Conservation (phyloP, 2,329 filamentous ascomycete species). For the Phialophora chinensis region DNA sequence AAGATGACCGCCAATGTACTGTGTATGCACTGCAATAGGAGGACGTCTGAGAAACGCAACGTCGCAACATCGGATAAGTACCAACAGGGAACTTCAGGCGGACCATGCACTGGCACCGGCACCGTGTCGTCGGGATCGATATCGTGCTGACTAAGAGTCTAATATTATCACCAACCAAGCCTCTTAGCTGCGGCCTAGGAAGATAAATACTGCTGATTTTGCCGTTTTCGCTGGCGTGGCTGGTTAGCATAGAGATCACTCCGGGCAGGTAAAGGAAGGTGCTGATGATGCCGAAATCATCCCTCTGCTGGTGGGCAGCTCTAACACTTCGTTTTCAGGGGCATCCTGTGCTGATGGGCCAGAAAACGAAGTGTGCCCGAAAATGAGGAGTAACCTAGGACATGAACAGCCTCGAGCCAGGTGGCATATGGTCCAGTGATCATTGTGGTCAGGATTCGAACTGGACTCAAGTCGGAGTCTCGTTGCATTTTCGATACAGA, state of each 20-base stretch:
- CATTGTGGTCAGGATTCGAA: neutral
- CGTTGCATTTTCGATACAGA: neutral
- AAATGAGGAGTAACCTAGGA: neutral
- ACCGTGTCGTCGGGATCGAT: conserved; percentile 22
- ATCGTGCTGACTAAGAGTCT: conserved; percentile 24
- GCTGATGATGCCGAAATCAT: neutral
- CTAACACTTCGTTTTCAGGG: neutral
- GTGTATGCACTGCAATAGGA: conserved; percentile 4
- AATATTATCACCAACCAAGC: conserved; percentile 18
- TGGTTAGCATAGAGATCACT: neutral
- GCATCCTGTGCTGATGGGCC: neutral
- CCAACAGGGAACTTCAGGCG: conserved; percentile 13
- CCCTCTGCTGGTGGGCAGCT: neutral
- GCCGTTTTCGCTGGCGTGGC: neutral
- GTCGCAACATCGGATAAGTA: conserved; percentile 11
- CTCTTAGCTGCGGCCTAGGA: neutral
- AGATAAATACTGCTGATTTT: conserved; percentile 4
- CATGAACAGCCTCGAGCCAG: neutral
- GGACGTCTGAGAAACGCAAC: neutral
- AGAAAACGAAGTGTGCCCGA: neutral
- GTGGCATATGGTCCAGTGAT: neutral
- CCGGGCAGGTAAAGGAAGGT: neutral
- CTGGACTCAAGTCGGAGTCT: neutral
- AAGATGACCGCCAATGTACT: neutral
- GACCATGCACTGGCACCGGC: neutral